Base-by-base conservation (phyloP, 176 grass and related monocot genomes). In the Triticum monococcum region DNA sequence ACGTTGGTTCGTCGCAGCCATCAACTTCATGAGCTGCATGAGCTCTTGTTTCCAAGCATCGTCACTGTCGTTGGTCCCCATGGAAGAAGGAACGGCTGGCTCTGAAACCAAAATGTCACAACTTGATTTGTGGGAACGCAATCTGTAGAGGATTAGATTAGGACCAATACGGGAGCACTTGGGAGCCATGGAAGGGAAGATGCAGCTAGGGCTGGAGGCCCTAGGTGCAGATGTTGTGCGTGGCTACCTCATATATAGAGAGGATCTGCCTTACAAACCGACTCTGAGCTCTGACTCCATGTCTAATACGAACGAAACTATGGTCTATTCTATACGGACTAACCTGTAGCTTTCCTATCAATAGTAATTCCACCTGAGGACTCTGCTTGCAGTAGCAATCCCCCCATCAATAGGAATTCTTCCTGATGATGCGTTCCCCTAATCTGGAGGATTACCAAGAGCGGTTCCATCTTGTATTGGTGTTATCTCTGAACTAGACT, bases 361-460 rank as follows among this genome's bases (percentile, higher is more conserved):
- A 54, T 54, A 54, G 16, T 54, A 54, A 18, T 54, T 54, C 50
- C 50, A 54, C 50, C 5, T 7, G 18, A 54, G 67, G 18, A 37
- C 32, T 37, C 33, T 11, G 67, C 33, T 70, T 70, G 67, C 67
- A 70, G 18, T 37, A 70, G 18, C 7, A 36, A 71, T 40, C 22
- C 68, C 33, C 33, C 68, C 68, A 71, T 71, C 68, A 40, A 71
- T 71, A 36, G 68, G 68, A 38, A n/a, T 71, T 36, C 68, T 71
- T 38, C 68, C 22, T 71, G 68, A 20, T 71, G 68, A 71, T 38
- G 37, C 9, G 12, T 67, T 30, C 64, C 33, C 68, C 9, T 17
- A 37, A 71, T 54, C 65, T 68, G 36, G 68, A 71, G 36, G 35
- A n/a, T 22, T 71, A 71, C 68, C 50, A 37, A 36, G 33, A 38